Percentiles rank a stretch among this genome's conserved stretches.
Evolutionary conservation across 2,329 filamentous ascomycete species (phyloP).

Genomic region (Thielaviopsis ethacetica): DNA sequence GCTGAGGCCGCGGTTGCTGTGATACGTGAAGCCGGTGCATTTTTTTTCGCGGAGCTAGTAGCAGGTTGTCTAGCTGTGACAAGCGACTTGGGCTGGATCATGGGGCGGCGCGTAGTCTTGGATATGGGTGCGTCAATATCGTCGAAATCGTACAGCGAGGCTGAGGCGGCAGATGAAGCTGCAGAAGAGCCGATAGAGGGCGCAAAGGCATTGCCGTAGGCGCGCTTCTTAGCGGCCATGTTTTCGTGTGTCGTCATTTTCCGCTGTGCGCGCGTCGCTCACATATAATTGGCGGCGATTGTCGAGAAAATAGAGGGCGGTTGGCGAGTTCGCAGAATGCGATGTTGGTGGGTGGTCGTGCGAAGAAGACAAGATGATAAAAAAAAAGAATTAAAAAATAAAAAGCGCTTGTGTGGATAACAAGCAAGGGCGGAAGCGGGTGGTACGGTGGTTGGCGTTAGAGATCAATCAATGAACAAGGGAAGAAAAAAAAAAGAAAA

Average conservation of each 20-base stretch:
- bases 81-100: constrained; percentile 8
- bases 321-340: not conserved
- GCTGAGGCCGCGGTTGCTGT: constrained; percentile 10
- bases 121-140: constrained; percentile 8
- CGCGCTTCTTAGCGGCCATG: constrained; percentile 12
- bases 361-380: not conserved
- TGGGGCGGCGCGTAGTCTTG: not conserved
- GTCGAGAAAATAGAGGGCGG: not conserved
- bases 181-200: constrained; percentile 5
- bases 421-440: not conserved
- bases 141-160: constrained; percentile 10
- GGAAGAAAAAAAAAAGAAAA: not conserved
- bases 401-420: not conserved
- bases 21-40: not conserved
- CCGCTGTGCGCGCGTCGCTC: not conserved
- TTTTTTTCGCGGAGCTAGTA: not conserved
- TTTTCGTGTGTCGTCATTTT: constrained; percentile 12
- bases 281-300: not conserved
- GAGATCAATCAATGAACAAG: not conserved
- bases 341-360: not conserved
- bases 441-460: not conserved
- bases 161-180: constrained; percentile 6
- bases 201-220: constrained; percentile 11
- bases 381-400: not conserved
- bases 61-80: not conserved